A percentile compares a stretch with the other conserved stretches of the same genome.
Evolutionary conservation across 805 yeast genomes (phyloP).

Genomic region (Candida verbasci): DNA sequence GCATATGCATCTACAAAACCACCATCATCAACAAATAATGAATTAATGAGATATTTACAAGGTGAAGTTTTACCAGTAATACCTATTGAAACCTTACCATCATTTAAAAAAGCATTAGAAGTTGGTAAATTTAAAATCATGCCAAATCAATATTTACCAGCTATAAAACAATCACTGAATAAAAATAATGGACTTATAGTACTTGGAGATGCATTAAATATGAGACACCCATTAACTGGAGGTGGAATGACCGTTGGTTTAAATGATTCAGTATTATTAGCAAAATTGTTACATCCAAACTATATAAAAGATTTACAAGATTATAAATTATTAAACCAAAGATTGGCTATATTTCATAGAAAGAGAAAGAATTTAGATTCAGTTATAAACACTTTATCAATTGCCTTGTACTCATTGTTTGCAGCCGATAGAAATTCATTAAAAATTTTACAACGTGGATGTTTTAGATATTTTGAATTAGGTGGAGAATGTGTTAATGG

Average conservation of each 20-base stretch:
- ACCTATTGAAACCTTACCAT: constrained; percentile 61
- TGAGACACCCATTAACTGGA: constrained; percentile 98
- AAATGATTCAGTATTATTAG: constrained; percentile 72
- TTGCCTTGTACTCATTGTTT: constrained; percentile 84
- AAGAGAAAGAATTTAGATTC: constrained; percentile 76
- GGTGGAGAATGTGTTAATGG: constrained; percentile 79
- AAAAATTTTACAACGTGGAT: constrained; percentile 74
- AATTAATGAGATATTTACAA: constrained; percentile 56
- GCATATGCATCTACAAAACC: constrained; percentile 72
- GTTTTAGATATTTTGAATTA: constrained; percentile 76
- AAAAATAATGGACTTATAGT: constrained; percentile 68
- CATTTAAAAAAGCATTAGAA: constrained; percentile 61
- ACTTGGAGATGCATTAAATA: constrained; percentile 90
- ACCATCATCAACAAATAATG: constrained; percentile 60
- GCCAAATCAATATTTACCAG: constrained; percentile 92
- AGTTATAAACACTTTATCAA: constrained; percentile 84
- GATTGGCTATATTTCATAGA: constrained; percentile 63
- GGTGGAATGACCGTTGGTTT: constrained; percentile 99
- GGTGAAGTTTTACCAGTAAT: constrained; percentile 60
- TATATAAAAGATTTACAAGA: constrained; percentile 54
- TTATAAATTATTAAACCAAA: constrained; percentile 50
- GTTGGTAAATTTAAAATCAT: constrained; percentile 63
- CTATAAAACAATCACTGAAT: constrained; percentile 53
- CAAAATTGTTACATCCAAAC: constrained; percentile 55
- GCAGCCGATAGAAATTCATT: constrained; percentile 76